Conservation (phyloP, 352 stramenopile genomes). For the Aphanomyces euteiches region DNA sequence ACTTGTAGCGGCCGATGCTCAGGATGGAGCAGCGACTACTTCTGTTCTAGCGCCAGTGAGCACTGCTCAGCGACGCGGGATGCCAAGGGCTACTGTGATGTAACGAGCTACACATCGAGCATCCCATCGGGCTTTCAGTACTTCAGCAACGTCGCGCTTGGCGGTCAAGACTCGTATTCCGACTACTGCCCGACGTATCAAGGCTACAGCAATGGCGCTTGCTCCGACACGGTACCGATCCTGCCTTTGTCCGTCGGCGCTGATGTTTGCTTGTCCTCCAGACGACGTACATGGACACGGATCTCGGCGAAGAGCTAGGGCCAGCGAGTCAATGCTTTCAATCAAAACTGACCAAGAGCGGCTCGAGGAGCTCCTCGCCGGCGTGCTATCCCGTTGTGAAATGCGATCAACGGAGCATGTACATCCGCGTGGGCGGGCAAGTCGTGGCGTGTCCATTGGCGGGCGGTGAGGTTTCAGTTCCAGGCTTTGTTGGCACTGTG, state of each 20-base stretch:
- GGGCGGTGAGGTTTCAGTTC: slow-evolving; percentile 52
- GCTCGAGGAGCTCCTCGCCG: slow-evolving; percentile 16
- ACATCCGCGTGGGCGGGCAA: slow-evolving; percentile 47
- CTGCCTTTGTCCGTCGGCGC: no score
- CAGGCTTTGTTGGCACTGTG: slow-evolving; percentile 49
- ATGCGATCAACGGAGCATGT: slow-evolving; percentile 43
- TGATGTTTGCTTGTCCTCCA: neutral
- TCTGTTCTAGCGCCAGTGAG: slow-evolving; percentile 47
- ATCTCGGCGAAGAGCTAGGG: slow-evolving; percentile 54
- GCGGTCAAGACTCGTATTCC: slow-evolving; percentile 55
- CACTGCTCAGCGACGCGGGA: slow-evolving; percentile 27
- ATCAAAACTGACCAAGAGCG: slow-evolving; percentile 56
- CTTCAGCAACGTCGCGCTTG: slow-evolving; percentile 56
- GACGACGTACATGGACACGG: slow-evolving; percentile 39
- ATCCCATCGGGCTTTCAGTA: slow-evolving; percentile 80
- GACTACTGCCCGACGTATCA: slow-evolving; percentile 82
- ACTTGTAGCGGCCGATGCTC: slow-evolving; percentile 42
- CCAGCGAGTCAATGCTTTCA: slow-evolving; percentile 61
- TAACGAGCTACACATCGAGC: slow-evolving; percentile 55
- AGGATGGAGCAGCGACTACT: slow-evolving; percentile 64
- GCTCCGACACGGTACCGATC: slow-evolving; percentile 34
- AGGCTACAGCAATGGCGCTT: slow-evolving; percentile 76
- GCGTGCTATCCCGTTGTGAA: slow-evolving; percentile 59
- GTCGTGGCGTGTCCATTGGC: slow-evolving; percentile 57
- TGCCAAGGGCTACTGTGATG: slow-evolving; percentile 75